Conservation (phyloP, 768 basidiomycete species). For the Chalciporus pseudorubinellus region DNA sequence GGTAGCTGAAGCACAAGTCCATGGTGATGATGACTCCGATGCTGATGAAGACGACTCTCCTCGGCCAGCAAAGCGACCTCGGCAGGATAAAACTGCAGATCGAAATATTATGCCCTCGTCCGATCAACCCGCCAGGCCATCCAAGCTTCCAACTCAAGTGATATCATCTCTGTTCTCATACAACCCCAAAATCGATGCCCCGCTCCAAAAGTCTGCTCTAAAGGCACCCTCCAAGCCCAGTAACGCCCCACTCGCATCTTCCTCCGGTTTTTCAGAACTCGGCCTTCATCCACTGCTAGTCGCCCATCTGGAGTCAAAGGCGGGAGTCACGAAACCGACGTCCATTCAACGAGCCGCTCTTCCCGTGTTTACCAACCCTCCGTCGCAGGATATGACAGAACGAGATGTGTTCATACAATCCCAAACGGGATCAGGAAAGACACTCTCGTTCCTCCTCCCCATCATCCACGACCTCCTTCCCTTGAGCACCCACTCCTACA, state of each 20-base stretch:
- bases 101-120: slow-evolving; percentile 14
- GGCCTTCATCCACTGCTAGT: slow-evolving; percentile 81
- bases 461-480: slow-evolving; percentile 94
- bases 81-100: slow-evolving; percentile 27
- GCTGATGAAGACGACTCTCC: slow-evolving; percentile 18
- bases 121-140: slow-evolving; percentile 20
- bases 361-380: slow-evolving; percentile 53
- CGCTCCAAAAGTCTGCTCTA: slow-evolving; percentile 24
- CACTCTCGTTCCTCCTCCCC: slow-evolving; percentile 87
- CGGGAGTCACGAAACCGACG: slow-evolving; percentile 83
- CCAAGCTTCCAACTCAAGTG: slow-evolving; percentile 49
- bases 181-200: slow-evolving; percentile 66
- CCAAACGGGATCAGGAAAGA: slow-evolving; percentile 97
- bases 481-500: slow-evolving; percentile 84
- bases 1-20: slow-evolving; percentile 5
- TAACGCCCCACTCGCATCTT: slow-evolving; percentile 76
- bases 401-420: slow-evolving; percentile 92
- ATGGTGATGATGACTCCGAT: slow-evolving; percentile 23
- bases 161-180: slow-evolving; percentile 90
- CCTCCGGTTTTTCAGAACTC: slow-evolving; percentile 77
- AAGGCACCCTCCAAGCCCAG: slow-evolving; percentile 52
- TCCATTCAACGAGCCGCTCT: slow-evolving; percentile 80
- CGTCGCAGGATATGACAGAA: slow-evolving; percentile 36
- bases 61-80: slow-evolving; percentile 49
- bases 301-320: slow-evolving; percentile 73